Base-by-base conservation (phyloP, 2,329 filamentous ascomycete genomes). In the Monilinia fructigena region DNA sequence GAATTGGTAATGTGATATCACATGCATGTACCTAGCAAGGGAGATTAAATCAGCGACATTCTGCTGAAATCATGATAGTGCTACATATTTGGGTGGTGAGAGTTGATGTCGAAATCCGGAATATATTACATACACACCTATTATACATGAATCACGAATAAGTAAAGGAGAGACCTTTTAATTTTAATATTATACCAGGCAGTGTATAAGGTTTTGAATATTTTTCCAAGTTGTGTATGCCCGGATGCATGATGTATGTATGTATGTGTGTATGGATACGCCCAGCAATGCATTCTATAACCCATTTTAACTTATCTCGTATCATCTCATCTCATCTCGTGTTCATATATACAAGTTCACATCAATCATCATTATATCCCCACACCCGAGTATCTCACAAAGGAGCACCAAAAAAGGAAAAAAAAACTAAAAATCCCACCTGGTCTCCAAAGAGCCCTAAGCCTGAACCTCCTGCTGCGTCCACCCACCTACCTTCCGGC, bases 391-490 rank as follows among this genome's bases (percentile, higher is more conserved):
- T 16, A 42, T 4, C 40, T 18, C 40, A 42, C 35, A 6, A 28
- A 54, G 18, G 20, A 40, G 35, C n/a, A 10, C 11, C 16, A 5
- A 4, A 28, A 28, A 28, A 28, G 4, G 23, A 23, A 23, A 23
- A 23, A n/a, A 42, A 54, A n/a, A 26, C 23, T 14, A 11, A 5
- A 20, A 16, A 62, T 53, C 16, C 26, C 23, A 28, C 16, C 11
- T 8, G 12, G 23, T 31, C 16, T 28, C 16, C 28, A n/a, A 53
- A 54, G 23, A 35, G 54, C 63, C n/a, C 62, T 63, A 72, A 68
- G 85, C 86, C 78, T 92, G 83, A 60, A 92, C 80, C 79, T 92
- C 89, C 61, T 81, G 81, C 76, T 90, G 84, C 70, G 86, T 89
- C 89, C 89, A 92, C 14, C 80, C 82, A 74, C 86, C 86, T 11